These are phyloP conservation scores for Cercospora zeina DNA, from an alignment of 2,329 filamentous ascomycete genomes.

Conservation along the genomic window DNA sequence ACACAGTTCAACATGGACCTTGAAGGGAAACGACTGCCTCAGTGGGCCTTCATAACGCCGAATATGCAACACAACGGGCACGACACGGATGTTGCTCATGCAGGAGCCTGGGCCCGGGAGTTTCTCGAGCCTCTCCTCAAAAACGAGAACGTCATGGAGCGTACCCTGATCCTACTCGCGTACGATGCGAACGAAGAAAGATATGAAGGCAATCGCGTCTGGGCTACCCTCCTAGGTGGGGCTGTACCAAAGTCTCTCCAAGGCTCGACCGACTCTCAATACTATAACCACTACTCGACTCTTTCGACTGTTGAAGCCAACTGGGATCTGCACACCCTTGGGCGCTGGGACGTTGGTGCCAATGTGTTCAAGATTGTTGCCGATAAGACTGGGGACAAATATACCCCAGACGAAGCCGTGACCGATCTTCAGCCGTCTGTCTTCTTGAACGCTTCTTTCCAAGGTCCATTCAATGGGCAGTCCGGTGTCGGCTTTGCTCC, in stretches of 20 bases:
- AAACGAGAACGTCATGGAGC: constrained; percentile 70
- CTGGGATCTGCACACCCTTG: constrained; percentile 49
- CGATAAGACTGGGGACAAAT: constrained; percentile 40
- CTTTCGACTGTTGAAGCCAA: constrained; percentile 50
- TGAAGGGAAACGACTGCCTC: constrained; percentile 62
- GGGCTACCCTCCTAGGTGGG: constrained; percentile 71
- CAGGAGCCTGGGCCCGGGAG: constrained; percentile 65
- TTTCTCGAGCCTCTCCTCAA: constrained; percentile 71
- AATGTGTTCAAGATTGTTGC: constrained; percentile 48
- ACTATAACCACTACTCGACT: constrained; percentile 52
- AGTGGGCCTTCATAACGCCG: constrained; percentile 70
- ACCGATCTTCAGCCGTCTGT: constrained; percentile 32
- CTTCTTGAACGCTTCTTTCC: constrained; percentile 41
- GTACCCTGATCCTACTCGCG: constrained; percentile 72
- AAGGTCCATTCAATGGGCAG: constrained; percentile 39
- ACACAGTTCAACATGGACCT: constrained; percentile 69
- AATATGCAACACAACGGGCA: constrained; percentile 78
- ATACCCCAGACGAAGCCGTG: constrained; percentile 33
- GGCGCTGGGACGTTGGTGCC: constrained; percentile 51
- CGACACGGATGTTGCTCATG: constrained; percentile 68
- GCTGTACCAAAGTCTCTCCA: constrained; percentile 65
- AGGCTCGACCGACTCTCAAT: constrained; percentile 68
- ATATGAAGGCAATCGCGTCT: constrained; percentile 64
- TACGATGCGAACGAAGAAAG: constrained; percentile 77
- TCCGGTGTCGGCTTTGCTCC: constrained; percentile 27